Conservation (phyloP, 2,329 filamentous ascomycete species). For the Apiospora koreana region DNA sequence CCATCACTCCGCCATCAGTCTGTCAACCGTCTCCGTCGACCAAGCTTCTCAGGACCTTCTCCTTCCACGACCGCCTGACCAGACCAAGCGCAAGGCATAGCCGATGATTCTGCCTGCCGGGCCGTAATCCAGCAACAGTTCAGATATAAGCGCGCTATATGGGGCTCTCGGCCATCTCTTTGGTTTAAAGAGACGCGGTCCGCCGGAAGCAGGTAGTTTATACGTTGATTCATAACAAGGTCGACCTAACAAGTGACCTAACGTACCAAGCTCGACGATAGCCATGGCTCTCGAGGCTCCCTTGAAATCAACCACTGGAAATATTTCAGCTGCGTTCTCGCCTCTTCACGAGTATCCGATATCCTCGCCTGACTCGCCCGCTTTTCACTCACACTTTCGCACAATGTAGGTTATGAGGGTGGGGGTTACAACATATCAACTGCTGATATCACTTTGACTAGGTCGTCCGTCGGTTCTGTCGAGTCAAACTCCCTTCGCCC, state of each 20-base stretch:
- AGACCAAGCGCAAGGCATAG: slow-evolving; percentile 10
- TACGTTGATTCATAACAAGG: slow-evolving; percentile 2
- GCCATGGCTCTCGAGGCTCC: slow-evolving; percentile 64
- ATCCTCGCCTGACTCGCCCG: slow-evolving; percentile 54
- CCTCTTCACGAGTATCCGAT: slow-evolving; percentile 56
- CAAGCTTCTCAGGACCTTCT: not conserved
- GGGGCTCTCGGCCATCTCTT: slow-evolving; percentile 14
- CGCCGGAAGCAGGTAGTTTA: not conserved
- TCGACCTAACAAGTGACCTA: not conserved
- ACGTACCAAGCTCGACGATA: slow-evolving; percentile 7
- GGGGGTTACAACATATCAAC: not conserved
- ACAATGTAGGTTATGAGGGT: slow-evolving; percentile 46
- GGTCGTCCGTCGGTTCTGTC: slow-evolving; percentile 39
- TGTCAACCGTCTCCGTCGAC: not conserved
- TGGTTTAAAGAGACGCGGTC: slow-evolving; percentile 10
- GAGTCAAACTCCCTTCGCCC: slow-evolving; percentile 55
- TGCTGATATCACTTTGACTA: slow-evolving; percentile 1
- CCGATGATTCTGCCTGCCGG: not conserved
- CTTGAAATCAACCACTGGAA: slow-evolving; percentile 62
- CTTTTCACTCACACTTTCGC: slow-evolving; percentile 49
- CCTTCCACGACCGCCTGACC: not conserved
- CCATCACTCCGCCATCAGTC: not conserved
- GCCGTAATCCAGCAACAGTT: not conserved
- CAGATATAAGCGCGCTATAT: slow-evolving; percentile 16
- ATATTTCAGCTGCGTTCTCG: slow-evolving; percentile 55